Percentiles rank a stretch among this genome's conserved stretches.
Evolutionary conservation across 371 early-diverging fungal genomes (phyloP).

Genomic region (Mucor irregularis): DNA sequence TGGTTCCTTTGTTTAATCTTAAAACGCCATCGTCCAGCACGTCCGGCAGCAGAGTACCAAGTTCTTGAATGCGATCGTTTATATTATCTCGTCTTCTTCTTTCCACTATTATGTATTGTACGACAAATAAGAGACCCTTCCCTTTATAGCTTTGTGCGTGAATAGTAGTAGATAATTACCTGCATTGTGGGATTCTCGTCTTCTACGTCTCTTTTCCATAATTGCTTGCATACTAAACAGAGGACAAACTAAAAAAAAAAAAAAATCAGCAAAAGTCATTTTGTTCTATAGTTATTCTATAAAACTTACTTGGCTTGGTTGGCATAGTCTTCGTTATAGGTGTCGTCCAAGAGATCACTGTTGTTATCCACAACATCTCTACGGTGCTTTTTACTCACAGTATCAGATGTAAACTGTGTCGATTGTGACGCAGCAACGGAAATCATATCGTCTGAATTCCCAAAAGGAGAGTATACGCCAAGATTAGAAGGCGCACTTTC

Average conservation of each 20-base stretch:
- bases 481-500: slow-evolving; percentile 25
- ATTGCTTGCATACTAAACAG: slow-evolving; percentile 40
- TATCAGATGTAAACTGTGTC: not conserved
- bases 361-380: not conserved
- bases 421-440: slow-evolving; percentile 21
- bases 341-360: slow-evolving; percentile 4
- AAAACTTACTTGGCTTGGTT: slow-evolving; percentile 24
- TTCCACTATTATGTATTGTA: slow-evolving; percentile 80
- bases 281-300: not conserved
- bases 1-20: slow-evolving; percentile 82
- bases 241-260: slow-evolving; percentile 1
- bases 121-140: not conserved
- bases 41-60: slow-evolving; percentile 82
- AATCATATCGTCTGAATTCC: slow-evolving; percentile 17
- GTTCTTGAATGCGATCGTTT: slow-evolving; percentile 95
- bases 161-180: slow-evolving; percentile 35
- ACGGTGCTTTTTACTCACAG: not conserved
- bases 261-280: not conserved
- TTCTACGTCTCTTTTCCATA: slow-evolving; percentile 85
- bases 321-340: slow-evolving; percentile 11
- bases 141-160: not conserved
- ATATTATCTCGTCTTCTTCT: slow-evolving; percentile 95
- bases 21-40: slow-evolving; percentile 60
- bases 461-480: slow-evolving; percentile 11
- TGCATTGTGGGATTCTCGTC: slow-evolving; percentile 95